Conservation (phyloP, 2,329 filamentous ascomycete species). For the Biscogniauxia mediterranea region DNA sequence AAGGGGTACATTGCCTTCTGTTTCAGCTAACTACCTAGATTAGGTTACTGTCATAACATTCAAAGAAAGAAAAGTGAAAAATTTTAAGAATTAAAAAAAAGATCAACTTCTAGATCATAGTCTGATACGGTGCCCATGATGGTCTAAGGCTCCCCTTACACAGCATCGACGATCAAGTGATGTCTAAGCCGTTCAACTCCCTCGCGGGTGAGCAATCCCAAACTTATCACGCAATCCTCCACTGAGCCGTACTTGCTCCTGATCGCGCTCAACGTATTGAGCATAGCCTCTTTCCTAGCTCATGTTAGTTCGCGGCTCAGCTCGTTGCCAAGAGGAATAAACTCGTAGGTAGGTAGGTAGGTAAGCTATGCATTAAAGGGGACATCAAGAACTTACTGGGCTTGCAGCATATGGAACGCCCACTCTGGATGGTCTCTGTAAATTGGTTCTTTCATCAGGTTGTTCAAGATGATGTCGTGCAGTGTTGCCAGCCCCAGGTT, state of each 20-base stretch:
- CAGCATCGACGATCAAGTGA: conserved; percentile 21
- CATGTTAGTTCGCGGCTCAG: neutral
- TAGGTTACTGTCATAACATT: too few species aligned
- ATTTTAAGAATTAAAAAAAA: too few species aligned
- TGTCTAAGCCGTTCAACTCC: conserved; percentile 41
- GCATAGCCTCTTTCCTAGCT: conserved; percentile 43
- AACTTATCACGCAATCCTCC: conserved; percentile 57
- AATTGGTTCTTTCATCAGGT: conserved; percentile 46
- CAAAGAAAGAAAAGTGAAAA: too few species aligned
- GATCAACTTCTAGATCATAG: too few species aligned
- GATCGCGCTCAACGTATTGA: conserved; percentile 49
- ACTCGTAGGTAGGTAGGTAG: too few species aligned
- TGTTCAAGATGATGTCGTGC: conserved; percentile 32
- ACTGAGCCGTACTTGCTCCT: conserved; percentile 58
- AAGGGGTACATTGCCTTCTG: too few species aligned
- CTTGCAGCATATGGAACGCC: conserved; percentile 43
- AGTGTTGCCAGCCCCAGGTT: conserved; percentile 45
- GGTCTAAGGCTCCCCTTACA: neutral
- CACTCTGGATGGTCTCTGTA: conserved; percentile 43
- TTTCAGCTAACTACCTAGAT: too few species aligned
- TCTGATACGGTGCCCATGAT: neutral
- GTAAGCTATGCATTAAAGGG: neutral
- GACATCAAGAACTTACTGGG: conserved; percentile 33
- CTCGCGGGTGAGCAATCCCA: conserved; percentile 53
- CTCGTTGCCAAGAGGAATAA: neutral